Percentiles rank a stretch among this genome's conserved stretches.
Conservation (phyloP, 1,139 yeast species). For the Suhomyces coccinellae region DNA sequence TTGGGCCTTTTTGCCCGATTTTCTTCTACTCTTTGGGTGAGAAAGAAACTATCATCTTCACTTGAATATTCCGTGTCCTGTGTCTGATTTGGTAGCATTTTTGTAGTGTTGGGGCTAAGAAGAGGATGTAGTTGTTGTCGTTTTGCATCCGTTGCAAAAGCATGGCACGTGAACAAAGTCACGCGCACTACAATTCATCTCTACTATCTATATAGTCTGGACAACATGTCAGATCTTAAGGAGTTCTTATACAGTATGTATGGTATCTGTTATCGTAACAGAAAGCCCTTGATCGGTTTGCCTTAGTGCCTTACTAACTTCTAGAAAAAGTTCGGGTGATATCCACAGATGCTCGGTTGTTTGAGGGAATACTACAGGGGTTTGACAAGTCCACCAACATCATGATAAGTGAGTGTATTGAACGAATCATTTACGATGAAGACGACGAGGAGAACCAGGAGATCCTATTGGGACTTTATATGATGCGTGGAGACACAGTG, state of each 20-base stretch:
- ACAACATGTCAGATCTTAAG: constrained; percentile 39
- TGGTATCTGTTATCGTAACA: too few relatives aligned
- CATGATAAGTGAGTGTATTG: constrained; percentile 61
- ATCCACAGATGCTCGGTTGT: constrained; percentile 80
- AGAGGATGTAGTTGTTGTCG: background rate
- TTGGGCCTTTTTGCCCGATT: background rate
- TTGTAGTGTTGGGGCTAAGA: background rate
- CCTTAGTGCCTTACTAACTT: constrained; percentile 27
- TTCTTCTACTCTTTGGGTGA: constrained; percentile 5
- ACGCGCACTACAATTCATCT: background rate
- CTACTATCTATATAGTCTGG: background rate
- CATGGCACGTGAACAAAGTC: constrained; percentile 1
- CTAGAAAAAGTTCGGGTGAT: constrained; percentile 65
- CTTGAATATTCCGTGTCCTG: constrained; percentile 25
- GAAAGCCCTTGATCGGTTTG: too few relatives aligned
- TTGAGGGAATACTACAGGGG: constrained; percentile 74
- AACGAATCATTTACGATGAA: constrained; percentile 42
- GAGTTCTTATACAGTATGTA: constrained; percentile 40
- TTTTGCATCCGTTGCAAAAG: constrained; percentile 1
- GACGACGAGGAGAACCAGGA: constrained; percentile 54
- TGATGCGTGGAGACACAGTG: constrained; percentile 81
- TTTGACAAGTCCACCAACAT: constrained; percentile 81
- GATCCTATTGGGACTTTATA: constrained; percentile 55
- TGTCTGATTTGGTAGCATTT: background rate
- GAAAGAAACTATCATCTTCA: constrained; percentile 17